Base-by-base conservation (phyloP, 805 yeast genomes). In the Starmerella apis region DNA sequence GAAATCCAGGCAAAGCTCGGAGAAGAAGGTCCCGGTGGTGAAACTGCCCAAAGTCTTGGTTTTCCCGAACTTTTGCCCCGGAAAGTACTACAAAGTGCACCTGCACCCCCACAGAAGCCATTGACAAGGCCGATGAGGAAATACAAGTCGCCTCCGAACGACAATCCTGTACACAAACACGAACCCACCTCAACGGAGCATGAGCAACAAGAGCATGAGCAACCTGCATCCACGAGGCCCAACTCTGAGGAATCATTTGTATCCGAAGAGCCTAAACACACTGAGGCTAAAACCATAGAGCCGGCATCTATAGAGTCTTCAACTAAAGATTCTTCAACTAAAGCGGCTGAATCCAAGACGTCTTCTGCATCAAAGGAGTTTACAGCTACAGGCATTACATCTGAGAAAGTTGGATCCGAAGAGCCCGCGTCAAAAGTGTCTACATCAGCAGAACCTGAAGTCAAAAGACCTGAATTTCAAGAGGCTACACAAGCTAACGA, bases 11-110 rank as follows among this genome's bases (percentile, higher is more conserved):
- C 44, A 7, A 20, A 42, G n/a, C 43, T 55, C 20, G 55, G 47
- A 16, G 38, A 9, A 1, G 58, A 55, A 35, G 58, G 58, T 13
- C 57, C 55, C 1, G 53, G 50, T 4, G 58, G 58, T 14, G 45
- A 45, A 1, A 53, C 58, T 1, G 46, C 58, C 3, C 35, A 30
- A 11, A 24, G 23, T 11, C 46, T 55, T 19, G 36, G 46, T 7
- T 39, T 14, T 20, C 57, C 57, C 2, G 49, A 43, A 2, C 38
- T 54, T 2, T 48, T 48, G 11, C 51, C 52, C 8, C 33, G 35
- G 18, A 33, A 45, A 18, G 42, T 18, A 13, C 16, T 8, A 4
- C 41, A 16, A 30, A 39, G 49, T 14, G n/a, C 13, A 3, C 24
- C 37, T 16, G 25, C 28, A 4, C 24, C 36, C 11, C 50, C 49